These are phyloP conservation scores for Dalbergia oliveri DNA, from an alignment of 306 rosid species.

Conservation along the genomic window DNA sequence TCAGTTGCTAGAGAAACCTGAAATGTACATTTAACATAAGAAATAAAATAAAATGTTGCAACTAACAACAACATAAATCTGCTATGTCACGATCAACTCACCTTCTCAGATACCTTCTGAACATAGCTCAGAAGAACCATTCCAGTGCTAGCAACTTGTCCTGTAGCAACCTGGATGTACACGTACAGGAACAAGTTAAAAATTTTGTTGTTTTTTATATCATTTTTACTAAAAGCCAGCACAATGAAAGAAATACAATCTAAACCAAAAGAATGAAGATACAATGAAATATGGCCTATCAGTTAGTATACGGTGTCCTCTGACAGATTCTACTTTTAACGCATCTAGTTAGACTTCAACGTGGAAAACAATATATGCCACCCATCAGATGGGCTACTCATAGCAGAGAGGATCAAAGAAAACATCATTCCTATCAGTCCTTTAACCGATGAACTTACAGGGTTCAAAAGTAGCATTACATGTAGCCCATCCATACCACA, in stretches of 20 bases:
- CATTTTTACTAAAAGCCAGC: not conserved
- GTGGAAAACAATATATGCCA: not conserved
- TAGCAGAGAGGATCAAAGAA: not conserved
- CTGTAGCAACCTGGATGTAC: conserved; percentile 84
- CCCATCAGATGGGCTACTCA: not conserved
- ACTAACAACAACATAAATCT: conserved; percentile 31
- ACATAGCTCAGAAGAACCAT: conserved; percentile 94
- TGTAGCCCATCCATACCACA: not conserved
- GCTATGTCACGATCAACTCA: conserved; percentile 47
- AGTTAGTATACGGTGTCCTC: not conserved
- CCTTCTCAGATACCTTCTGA: conserved; percentile 97
- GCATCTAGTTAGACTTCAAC: not conserved
- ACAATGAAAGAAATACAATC: not conserved
- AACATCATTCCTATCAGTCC: not conserved
- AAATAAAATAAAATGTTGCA: not conserved
- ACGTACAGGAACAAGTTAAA: conserved; percentile 31
- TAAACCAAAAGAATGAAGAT: not conserved
- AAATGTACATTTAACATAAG: conserved; percentile 31
- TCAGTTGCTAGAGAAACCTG: conserved; percentile 95
- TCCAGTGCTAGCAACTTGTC: conserved; percentile 97
- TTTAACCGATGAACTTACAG: not conserved
- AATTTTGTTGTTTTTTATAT: not conserved
- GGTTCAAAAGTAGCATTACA: not conserved
- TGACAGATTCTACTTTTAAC: not conserved
- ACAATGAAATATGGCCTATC: not conserved